Base-by-base conservation (phyloP, 495 filamentous ascomycete genomes). In the Thermothielavioides terrestris region DNA sequence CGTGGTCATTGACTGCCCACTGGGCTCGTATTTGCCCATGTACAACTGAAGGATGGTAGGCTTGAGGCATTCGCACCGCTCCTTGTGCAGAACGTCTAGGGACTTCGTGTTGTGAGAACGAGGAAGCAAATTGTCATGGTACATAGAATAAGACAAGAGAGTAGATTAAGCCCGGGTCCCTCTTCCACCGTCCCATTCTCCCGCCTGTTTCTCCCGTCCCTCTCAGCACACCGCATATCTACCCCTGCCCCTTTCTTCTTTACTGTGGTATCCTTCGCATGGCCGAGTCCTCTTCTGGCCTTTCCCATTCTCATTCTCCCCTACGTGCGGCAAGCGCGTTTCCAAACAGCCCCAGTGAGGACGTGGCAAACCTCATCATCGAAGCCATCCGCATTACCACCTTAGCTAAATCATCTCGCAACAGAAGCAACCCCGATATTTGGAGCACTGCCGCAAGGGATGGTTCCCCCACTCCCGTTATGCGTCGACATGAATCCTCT, bases 21-120 rank as follows among this genome's bases (percentile, higher is more conserved):
- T 27, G 55, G 37, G 3, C 65, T 37, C 46, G 55, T 67, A 41
- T 23, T 64, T 35, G 37, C 58, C 50, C 49, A 69, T 55, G 41
- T 70, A 72, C 4, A 70, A 54, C 26, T 43, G 53, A n/a, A 62
- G 48, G 30, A 71, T 67, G 18, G 52, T 43, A 28, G 62, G 53
- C 48, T 68, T 71, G 14, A 71, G 50, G 20, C 49, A 20, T 32
- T 67, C 67, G 68, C 70, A 70, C 55, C 63, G 61, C 47, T 69
- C 43, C 1, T 58, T 45, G 36, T 66, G 64, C 11, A 68, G 58
- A 25, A 64, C 54, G 43, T 60, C 20, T n/a, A 57, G 45, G n/a
- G 47, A 59, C 26, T 49, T 54, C 15, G 31, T 34, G 34, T 26
- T 34, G 22, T 48, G 1, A 27, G 30, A 32, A 26, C 34, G 23